Conservation (phyloP, 2,329 filamentous ascomycete genomes). For the Rhinocladiella mackenziei region DNA sequence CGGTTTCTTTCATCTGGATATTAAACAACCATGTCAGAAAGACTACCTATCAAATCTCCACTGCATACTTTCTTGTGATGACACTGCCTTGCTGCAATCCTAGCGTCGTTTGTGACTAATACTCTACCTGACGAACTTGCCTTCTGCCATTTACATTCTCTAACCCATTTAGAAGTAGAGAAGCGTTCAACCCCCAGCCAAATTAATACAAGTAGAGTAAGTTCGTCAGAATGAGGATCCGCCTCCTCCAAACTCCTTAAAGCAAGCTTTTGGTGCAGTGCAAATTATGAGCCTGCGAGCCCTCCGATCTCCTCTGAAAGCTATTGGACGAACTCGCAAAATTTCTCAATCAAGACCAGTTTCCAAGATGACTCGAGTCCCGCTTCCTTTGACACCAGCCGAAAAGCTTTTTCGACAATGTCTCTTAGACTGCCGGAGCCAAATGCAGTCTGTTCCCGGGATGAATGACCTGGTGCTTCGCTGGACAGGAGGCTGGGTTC, state of each 20-base stretch:
- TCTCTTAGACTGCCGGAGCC: conserved; percentile 27
- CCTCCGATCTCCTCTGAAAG: neutral
- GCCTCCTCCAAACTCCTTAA: neutral
- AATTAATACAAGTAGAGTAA: neutral
- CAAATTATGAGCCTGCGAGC: conserved; percentile 10
- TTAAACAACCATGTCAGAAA: no score
- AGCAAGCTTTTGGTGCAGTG: neutral
- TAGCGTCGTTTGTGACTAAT: no score
- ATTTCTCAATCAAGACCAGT: neutral
- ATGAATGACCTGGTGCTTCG: conserved; percentile 40
- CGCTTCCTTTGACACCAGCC: conserved; percentile 22
- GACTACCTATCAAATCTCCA: no score
- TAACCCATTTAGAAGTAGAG: no score
- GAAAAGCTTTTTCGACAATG: conserved; percentile 30
- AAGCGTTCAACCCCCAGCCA: neutral
- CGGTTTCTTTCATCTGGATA: no score
- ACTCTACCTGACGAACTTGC: no score
- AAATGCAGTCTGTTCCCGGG: conserved; percentile 22
- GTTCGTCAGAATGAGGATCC: no score
- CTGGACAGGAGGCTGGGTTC: conserved; percentile 50
- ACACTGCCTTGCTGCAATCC: no score
- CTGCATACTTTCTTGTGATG: no score
- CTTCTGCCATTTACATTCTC: no score
- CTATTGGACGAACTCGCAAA: neutral
- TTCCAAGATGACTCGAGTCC: conserved; percentile 13